Percentiles rank a stretch among this genome's conserved stretches.
phyloP scores from a whole-genome alignment of 768 basidiomycete species.

The Tremella mesenterica region DNA sequence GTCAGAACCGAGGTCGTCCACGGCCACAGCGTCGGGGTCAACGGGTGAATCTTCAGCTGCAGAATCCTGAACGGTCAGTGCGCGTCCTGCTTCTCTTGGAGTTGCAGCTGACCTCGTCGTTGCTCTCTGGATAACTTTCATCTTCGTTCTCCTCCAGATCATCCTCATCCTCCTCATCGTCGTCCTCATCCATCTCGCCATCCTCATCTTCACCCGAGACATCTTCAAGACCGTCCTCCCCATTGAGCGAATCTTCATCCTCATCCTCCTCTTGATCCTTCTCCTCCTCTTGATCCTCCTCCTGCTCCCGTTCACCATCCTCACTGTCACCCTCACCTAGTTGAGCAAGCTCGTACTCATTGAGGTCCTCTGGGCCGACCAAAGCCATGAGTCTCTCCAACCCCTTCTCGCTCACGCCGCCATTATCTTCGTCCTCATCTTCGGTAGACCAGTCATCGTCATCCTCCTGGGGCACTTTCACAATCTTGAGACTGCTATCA shows the following conservation, averaged over 20 bases:
- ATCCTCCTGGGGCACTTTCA: constrained; percentile 17
- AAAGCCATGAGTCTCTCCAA: constrained; percentile 37
- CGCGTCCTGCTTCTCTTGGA: constrained; percentile 4
- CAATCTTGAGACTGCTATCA: neutral
- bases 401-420: constrained; percentile 30
- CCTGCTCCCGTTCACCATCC: constrained; percentile 40
- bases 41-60: too few relatives aligned
- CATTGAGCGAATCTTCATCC: constrained; percentile 17
- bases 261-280: constrained; percentile 35
- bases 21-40: constrained; percentile 43
- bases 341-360: constrained; percentile 58
- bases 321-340: constrained; percentile 45
- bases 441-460: constrained; percentile 27
- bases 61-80: constrained; percentile 42
- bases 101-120: constrained; percentile 8
- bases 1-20: constrained; percentile 58
- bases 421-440: constrained; percentile 41
- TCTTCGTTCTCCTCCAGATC: constrained; percentile 17
- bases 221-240: constrained; percentile 28
- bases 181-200: constrained; percentile 6
- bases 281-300: constrained; percentile 33
- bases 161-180: constrained; percentile 30
- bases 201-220: constrained; percentile 36
- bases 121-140: neutral
- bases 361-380: constrained; percentile 51